Percentiles rank a stretch among this genome's conserved stretches.
Evolutionary conservation across 306 rosid genomes (phyloP).

Genomic region (Trichosanthes cucumerina): DNA sequence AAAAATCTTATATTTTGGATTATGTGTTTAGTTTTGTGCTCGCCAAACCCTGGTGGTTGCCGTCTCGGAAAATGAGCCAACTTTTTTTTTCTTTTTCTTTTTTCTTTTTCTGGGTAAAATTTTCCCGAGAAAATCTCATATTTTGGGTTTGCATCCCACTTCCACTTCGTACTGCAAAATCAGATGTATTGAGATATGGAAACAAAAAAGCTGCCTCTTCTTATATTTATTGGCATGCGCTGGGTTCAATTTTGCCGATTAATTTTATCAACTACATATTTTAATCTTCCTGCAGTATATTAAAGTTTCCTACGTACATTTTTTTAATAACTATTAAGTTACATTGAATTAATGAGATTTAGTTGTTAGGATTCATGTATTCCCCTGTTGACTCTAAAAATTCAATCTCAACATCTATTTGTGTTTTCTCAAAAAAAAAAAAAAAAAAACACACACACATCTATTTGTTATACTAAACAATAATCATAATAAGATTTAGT

Average conservation of each 20-base stretch:
- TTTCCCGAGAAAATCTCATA: neutral
- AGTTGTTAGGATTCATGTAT: no score
- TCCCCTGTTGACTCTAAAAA: no score
- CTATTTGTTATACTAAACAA: no score
- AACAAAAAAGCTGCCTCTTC: neutral
- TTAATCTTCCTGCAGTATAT: neutral
- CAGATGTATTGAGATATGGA: neutral
- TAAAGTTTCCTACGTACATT: neutral
- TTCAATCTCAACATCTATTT: no score
- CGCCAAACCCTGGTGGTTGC: neutral
- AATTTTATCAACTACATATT: neutral
- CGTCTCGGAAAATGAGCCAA: neutral
- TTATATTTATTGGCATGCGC: neutral
- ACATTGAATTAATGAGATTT: no score
- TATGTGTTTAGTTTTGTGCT: neutral
- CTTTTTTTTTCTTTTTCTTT: neutral
- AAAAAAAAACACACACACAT: no score
- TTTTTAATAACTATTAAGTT: neutral
- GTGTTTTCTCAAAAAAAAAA: no score
- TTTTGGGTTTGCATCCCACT: neutral
- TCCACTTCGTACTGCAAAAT: neutral
- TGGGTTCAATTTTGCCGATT: neutral
- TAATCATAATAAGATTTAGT: no score
- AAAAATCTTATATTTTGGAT: slow-evolving; percentile 3
- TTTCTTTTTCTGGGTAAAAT: neutral